Base-by-base conservation (phyloP, 768 basidiomycete genomes). In the Boletus edulis region DNA sequence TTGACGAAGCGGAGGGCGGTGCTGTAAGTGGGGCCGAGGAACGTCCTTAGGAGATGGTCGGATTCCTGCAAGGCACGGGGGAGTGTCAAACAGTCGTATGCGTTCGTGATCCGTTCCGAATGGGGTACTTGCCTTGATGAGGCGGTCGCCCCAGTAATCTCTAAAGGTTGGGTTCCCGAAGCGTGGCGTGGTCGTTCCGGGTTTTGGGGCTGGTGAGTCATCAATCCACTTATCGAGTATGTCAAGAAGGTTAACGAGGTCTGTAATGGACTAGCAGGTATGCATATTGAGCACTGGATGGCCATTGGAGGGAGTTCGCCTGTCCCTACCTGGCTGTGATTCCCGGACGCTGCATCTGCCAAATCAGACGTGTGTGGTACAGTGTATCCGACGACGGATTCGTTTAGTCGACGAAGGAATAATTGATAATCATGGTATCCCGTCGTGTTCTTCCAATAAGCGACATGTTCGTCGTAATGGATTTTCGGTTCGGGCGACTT, bases 131-230 rank as follows among this genome's bases (percentile, higher is more conserved):
- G 91, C 94, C 78, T 91, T 81, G 72, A 90, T 84, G 31, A 97
- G 76, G 34, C 86, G 80, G 50, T 78, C 74, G 1, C 90, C 88
- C 89, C 94, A 98, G 15, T 67, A 68, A 9, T 81, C 81, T 51
- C 94, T 78, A 64, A 98, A 98, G 0, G 91, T 87, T 17, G 94
- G 81, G 71, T 98, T 97, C 1, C 96, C 96, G 67, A 89, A 99
- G 11, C 94, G 80, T 61, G 97, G 95, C 6, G 88, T 50, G 10
- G 61, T 41, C n/a, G 52, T 39, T 10, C 64, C 66, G 81, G 9
- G 86, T 81, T 38, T 80, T 67, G 7, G 77, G 0, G 87, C 84
- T 3, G 94, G 94, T 10, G 94, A 88, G 27, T 87, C 84, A 37
- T 89, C 83, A 24, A 94, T 84, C 91, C 92, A 93, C 2, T 58